phyloP scores from a whole-genome alignment of 2,329 filamentous ascomycete species.

The Fusarium miscanthi region DNA sequence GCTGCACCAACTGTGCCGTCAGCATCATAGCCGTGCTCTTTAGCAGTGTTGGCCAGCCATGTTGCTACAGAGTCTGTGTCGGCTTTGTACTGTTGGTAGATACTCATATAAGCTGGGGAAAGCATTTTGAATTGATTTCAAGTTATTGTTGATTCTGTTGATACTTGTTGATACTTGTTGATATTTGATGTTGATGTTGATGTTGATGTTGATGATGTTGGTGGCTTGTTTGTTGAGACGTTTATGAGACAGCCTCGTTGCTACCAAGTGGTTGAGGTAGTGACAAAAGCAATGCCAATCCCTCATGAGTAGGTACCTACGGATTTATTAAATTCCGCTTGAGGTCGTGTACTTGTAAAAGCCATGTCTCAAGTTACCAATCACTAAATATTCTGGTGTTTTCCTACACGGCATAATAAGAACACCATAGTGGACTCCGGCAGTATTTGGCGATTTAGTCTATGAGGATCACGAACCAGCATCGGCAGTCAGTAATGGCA shows the following conservation, averaged over 20 bases:
- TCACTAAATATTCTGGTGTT: not conserved
- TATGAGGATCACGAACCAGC: not conserved
- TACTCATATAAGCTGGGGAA: not conserved
- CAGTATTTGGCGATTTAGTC: not conserved
- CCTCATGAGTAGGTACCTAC: not conserved
- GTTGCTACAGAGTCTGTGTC: slow-evolving; percentile 36
- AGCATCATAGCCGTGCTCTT: slow-evolving; percentile 16
- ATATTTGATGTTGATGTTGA: not conserved
- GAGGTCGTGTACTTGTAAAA: not conserved
- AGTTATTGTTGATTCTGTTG: not conserved
- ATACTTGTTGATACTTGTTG: not conserved
- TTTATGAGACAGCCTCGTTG: not conserved
- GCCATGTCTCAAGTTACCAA: not conserved
- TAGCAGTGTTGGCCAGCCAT: slow-evolving; percentile 31
- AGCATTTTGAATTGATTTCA: not conserved
- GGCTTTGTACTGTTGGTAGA: slow-evolving; percentile 35
- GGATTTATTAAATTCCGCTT: not conserved
- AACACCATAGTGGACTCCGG: not conserved
- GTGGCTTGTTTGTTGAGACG: not conserved
- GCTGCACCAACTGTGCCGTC: not conserved
- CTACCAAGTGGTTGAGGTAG: not conserved
- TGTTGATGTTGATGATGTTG: not conserved
- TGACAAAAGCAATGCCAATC: not conserved
- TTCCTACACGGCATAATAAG: not conserved
- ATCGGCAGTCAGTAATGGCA: not conserved